phyloP scores from a whole-genome alignment of 768 basidiomycete species.

The Lentinula edodes region DNA sequence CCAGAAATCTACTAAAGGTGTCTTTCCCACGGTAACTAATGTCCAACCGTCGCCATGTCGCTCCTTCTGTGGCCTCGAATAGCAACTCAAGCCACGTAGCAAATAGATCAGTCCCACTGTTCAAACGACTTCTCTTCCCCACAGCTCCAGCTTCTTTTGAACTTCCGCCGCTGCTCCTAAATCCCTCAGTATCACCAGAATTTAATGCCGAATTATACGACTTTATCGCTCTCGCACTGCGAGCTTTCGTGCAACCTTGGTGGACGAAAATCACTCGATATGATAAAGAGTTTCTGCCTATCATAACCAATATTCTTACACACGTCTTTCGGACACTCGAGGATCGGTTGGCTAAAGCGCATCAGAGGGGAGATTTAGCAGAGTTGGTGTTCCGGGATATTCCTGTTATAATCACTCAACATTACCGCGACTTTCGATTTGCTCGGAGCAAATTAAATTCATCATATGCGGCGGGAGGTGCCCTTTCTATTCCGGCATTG shows the following conservation, averaged over 20 bases:
- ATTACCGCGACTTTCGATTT: conserved; percentile 73
- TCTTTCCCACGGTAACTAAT: neutral
- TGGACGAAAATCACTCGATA: conserved; percentile 81
- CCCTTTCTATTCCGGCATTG: conserved; percentile 54
- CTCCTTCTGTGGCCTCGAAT: neutral
- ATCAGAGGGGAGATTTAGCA: conserved; percentile 38
- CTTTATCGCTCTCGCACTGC: conserved; percentile 71
- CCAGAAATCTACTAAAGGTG: no score
- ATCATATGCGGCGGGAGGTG: conserved; percentile 66
- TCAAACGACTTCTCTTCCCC: conserved; percentile 4
- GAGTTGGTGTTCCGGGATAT: conserved; percentile 56
- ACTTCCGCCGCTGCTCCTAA: conserved; percentile 49
- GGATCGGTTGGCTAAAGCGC: conserved; percentile 39
- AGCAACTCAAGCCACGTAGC: neutral
- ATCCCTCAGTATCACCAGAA: conserved; percentile 39
- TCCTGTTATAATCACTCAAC: conserved; percentile 65
- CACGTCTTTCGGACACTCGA: conserved; percentile 59
- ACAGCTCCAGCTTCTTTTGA: conserved; percentile 10
- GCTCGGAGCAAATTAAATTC: conserved; percentile 57
- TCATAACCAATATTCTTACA: conserved; percentile 55
- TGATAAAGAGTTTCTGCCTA: conserved; percentile 77
- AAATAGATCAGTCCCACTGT: neutral
- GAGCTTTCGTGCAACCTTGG: conserved; percentile 80
- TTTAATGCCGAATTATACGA: conserved; percentile 72
- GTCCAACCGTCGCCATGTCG: neutral